A percentile compares a stretch with the other conserved stretches of the same genome.
phyloP scores from a whole-genome alignment of 129 eudicot genomes.

The Flaveria sonorensis region DNA sequence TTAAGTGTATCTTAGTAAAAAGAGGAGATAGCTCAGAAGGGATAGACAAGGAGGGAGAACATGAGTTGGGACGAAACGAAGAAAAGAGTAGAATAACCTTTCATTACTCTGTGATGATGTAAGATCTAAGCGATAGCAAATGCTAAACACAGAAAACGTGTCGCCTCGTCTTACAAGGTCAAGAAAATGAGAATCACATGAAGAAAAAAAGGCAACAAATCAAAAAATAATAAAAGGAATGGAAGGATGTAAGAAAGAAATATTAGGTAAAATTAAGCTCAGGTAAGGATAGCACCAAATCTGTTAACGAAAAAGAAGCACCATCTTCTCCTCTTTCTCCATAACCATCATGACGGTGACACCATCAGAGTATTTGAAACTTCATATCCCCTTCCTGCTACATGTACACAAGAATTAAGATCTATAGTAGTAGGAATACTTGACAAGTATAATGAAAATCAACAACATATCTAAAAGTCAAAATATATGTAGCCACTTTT shows the following conservation, averaged over 20 bases:
- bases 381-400: slow-evolving; percentile 9
- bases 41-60: slow-evolving; percentile 94
- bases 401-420: not conserved
- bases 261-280: slow-evolving; percentile 64
- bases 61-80: slow-evolving; percentile 50
- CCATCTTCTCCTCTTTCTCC: not conserved
- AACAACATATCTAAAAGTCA: not conserved
- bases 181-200: slow-evolving; percentile 45
- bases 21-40: slow-evolving; percentile 71
- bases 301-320: not conserved
- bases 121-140: slow-evolving; percentile 25
- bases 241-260: slow-evolving; percentile 5
- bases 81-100: slow-evolving; percentile 12
- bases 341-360: not conserved
- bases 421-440: not conserved
- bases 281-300: slow-evolving; percentile 82
- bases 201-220: slow-evolving; percentile 68
- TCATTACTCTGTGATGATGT: slow-evolving; percentile 13
- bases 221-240: slow-evolving; percentile 36
- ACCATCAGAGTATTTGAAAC: not conserved
- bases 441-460: not conserved
- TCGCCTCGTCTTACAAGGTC: slow-evolving; percentile 82
- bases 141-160: not conserved
- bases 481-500: not conserved
- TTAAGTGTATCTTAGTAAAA: not conserved